Percentiles rank a stretch among this genome's conserved stretches.
These are phyloP conservation scores for Albophoma yamanashiensis DNA, from an alignment of 2,329 filamentous ascomycete species.

Conservation along the genomic window DNA sequence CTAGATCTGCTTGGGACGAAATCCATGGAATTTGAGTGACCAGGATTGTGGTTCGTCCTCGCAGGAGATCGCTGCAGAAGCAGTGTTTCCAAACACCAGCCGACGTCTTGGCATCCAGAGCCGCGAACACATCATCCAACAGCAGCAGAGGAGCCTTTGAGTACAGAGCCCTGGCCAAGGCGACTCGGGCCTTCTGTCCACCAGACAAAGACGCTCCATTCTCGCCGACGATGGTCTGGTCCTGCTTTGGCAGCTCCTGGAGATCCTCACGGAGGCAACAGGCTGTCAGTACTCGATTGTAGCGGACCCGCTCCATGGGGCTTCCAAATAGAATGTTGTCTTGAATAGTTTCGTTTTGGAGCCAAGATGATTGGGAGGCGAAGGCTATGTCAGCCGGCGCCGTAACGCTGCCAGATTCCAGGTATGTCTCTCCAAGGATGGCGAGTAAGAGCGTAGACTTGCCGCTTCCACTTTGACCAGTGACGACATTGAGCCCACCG, in stretches of 20 bases:
- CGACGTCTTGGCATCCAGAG: conserved; percentile 47
- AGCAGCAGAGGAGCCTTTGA: conserved; percentile 43
- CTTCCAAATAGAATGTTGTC: conserved; percentile 46
- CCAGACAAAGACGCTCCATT: conserved; percentile 45
- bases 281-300: conserved; percentile 43
- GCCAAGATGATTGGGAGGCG: conserved; percentile 46
- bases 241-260: conserved; percentile 36
- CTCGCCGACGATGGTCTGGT: conserved; percentile 42
- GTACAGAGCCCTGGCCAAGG: conserved; percentile 46
- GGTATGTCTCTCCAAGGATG: conserved; percentile 43
- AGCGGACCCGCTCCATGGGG: conserved; percentile 38
- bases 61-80: conserved; percentile 44
- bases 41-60: conserved; percentile 42
- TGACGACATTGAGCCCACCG: conserved; percentile 42
- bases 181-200: conserved; percentile 45
- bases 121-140: conserved; percentile 49
- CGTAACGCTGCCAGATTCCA: conserved; percentile 35
- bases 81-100: conserved; percentile 44
- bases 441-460: conserved; percentile 45
- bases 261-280: conserved; percentile 42
- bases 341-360: conserved; percentile 44
- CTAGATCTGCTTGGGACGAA: conserved; percentile 36
- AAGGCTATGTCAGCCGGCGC: conserved; percentile 43
- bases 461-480: conserved; percentile 43
- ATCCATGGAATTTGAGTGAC: conserved; percentile 48